Evolutionary conservation across 345 rosid species (phyloP), one percentile per base, ranked within the genome.

Genomic region (Boechera stricta): DNA sequence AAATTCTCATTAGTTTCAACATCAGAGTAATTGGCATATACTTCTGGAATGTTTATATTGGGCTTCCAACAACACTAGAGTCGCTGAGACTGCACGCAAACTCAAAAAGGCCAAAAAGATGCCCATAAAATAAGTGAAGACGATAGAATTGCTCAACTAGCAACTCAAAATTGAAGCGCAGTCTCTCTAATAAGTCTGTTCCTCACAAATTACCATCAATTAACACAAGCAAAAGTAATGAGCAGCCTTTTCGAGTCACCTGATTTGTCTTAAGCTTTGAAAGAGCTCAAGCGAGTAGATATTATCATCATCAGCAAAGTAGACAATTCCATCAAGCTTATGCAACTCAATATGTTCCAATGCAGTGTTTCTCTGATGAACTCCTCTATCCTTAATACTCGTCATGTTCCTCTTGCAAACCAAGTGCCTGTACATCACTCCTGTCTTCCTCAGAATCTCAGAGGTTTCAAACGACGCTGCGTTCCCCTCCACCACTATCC

Each of bases 401-500:
- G 85, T 89, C 77, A 55, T 70, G 75, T 92, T 89, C 84, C 69
- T 77, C 28, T 52, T 76, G 55, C 87, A 84, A 44, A 87, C 90
- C 82, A 94, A 71, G 72, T 94, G 97, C 71, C 98, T 86, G 74
- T 90, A 92, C 94, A 94, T 85, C 13, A 90, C 93, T 60, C 97
- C 95, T 0, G 90, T 87, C 79, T 85, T 89, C 74, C 98, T 89
- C 86, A 94, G 64, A 60, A 92, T 64, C 70, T 87, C 97, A 0
- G 95, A 92, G 0, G 97, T 92, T 87, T 92, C 98, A 73, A 81
- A 71, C 18, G 97, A 86, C 31, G 90, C 93, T 7, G 72, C 68
- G 39, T 84, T 85, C 57, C 81, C 85, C 77, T 94, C 98, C 70
- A 92, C 98, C 80, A 92, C 97, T 41, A 94, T 85, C 98, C 98